Evolutionary conservation across 257 asterid species (phyloP).

Genomic region (Fraxinus pennsylvanica): DNA sequence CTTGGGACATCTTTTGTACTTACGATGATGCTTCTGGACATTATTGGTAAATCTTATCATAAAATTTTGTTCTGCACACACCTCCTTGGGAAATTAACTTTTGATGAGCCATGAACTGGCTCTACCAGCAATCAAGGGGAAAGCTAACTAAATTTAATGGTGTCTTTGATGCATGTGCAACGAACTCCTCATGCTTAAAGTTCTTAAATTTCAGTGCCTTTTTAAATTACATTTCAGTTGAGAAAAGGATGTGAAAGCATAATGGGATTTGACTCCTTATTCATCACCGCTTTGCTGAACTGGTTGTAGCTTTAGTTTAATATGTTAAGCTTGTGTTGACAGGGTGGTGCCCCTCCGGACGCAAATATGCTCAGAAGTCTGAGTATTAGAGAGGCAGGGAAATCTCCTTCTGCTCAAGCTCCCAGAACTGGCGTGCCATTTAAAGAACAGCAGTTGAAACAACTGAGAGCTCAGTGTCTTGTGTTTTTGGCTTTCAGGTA

Average conservation of each 20-base stretch:
- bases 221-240: background rate
- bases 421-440: slow-evolving; percentile 64
- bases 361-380: slow-evolving; percentile 50
- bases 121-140: background rate
- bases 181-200: background rate
- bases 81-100: background rate
- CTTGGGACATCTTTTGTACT: background rate
- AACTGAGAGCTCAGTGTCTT: slow-evolving; percentile 98
- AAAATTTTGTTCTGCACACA: background rate
- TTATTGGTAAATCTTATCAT: too few relatives aligned
- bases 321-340: slow-evolving; percentile 31
- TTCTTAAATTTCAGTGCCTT: background rate
- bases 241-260: background rate
- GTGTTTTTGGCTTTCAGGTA: slow-evolving; percentile 97
- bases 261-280: background rate
- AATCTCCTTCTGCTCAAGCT: slow-evolving; percentile 64
- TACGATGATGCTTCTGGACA: background rate
- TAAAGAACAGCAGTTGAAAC: slow-evolving; percentile 92
- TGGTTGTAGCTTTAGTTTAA: slow-evolving; percentile 22
- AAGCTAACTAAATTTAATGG: background rate
- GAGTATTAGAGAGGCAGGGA: slow-evolving; percentile 79
- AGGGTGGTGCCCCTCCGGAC: slow-evolving; percentile 61
- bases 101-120: background rate
- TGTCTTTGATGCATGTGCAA: background rate
- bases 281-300: background rate